Base-by-base conservation (phyloP, 176 grass and related monocot genomes). In the Dactylis glomerata region DNA sequence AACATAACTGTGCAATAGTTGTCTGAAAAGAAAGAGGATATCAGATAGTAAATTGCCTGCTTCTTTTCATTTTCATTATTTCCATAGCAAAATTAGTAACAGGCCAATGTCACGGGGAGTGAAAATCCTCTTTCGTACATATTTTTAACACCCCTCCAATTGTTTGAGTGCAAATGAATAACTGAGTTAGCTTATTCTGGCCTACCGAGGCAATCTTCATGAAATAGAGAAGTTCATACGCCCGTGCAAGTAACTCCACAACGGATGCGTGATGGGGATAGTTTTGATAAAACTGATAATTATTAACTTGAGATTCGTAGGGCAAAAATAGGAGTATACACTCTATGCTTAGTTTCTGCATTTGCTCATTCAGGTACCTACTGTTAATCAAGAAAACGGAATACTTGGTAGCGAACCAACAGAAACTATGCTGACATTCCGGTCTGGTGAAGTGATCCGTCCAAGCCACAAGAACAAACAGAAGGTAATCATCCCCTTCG, bases 341-440 rank as follows among this genome's bases (percentile, higher is more conserved):
- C 65, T 20, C 5, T 54, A 51, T 59, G 26, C 28, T 73, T 84
- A 81, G 12, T 80, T 50, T 71, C n/a, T 67, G 6, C 65, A 24
- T 73, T 87, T 41, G 12, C 9, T 87, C 14, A 54, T 89, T 84
- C 83, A 98, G 95, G 87, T 95, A 33, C 92, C 92, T 55, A 93
- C 87, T 1, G 87, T 98, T 59, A 85, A 95, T 67, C 92, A 95
- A 93, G 91, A 98, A 1, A 90, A 46, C 44, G 92, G 87, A 61
- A 80, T 85, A 62, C 13, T 46, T 81, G 87, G 89, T 27, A 80
- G 50, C 8, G 95, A 98, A 52, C 93, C 96, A 37, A 37, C 31
- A 20, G 64, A 67, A 67, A 67, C 64, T 22, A 67, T 67, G 64
- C 30, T 36, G 8, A 67, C 32, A 37, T 67, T 67, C 32, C 32